These are phyloP conservation scores for Cryptosporidium canis DNA, from an alignment of 169 alveolate species.

Conservation along the genomic window DNA sequence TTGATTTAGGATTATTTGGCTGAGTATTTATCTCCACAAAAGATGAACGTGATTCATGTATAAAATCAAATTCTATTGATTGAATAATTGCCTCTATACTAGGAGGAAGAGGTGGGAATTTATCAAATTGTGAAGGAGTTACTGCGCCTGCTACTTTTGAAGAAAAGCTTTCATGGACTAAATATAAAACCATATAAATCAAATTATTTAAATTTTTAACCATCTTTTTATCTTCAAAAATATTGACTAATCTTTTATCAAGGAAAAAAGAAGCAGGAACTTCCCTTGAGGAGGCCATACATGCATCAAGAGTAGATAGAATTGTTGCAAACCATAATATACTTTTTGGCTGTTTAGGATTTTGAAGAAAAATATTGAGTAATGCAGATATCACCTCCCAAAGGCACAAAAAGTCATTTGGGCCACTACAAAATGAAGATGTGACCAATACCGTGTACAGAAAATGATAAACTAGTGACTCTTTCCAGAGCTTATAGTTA, in stretches of 20 bases:
- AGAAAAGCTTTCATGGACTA: conserved; percentile 33
- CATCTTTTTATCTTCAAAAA: conserved; percentile 47
- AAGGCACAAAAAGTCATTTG: conserved; percentile 15
- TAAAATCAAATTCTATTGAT: conserved; percentile 30
- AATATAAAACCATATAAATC: conserved; percentile 29
- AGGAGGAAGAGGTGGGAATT: conserved; percentile 61
- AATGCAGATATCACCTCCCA: conserved; percentile 37
- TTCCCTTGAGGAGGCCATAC: conserved; percentile 37
- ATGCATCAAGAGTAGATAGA: conserved; percentile 42
- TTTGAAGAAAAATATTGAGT: conserved; percentile 13
- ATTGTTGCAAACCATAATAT: conserved; percentile 65
- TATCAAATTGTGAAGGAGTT: conserved; percentile 28
- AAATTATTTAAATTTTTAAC: conserved; percentile 20
- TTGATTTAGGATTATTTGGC: conserved; percentile 17
- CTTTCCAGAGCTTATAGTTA: conserved; percentile 30
- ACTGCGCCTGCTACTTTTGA: conserved; percentile 26
- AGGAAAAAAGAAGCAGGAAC: conserved; percentile 15
- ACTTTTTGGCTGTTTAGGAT: conserved; percentile 64
- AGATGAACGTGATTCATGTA: background rate
- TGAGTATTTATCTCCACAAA: background rate
- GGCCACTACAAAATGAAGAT: background rate
- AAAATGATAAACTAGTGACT: conserved; percentile 41
- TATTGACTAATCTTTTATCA: conserved; percentile 3
- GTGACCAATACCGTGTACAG: conserved; percentile 21
- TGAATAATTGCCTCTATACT: conserved; percentile 65